Percentiles rank a stretch among this genome's conserved stretches.
Evolutionary conservation across 2,329 filamentous ascomycete genomes (phyloP).

Genomic region (Myriosclerotinia scirpicola): DNA sequence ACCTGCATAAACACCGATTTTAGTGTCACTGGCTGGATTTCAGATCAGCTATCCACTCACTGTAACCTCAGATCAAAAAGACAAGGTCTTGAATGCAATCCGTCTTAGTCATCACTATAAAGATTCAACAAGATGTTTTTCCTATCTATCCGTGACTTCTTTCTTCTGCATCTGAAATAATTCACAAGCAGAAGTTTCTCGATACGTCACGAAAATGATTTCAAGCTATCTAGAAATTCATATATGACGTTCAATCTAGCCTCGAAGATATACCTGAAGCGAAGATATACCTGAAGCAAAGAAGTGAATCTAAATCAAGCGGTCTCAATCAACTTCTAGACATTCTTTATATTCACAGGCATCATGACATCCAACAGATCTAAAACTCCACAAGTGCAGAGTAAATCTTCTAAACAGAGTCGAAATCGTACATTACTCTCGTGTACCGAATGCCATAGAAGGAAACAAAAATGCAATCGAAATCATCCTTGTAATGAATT

Average conservation of each 20-base stretch:
- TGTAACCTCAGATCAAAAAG: not conserved
- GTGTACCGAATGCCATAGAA: conserved; percentile 33
- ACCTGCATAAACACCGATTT: conserved; percentile 19
- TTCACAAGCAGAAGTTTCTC: not conserved
- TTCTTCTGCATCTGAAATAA: not conserved
- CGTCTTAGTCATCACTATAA: not conserved
- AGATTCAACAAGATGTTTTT: not conserved
- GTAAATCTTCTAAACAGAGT: conserved; percentile 19
- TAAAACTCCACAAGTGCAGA: not conserved
- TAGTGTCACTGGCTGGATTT: conserved; percentile 10
- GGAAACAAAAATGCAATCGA: conserved; percentile 35
- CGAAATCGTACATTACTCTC: conserved; percentile 29
- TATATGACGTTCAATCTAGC: not conserved
- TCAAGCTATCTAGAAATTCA: not conserved
- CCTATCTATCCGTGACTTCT: too few species aligned
- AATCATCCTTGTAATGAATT: conserved; percentile 30
- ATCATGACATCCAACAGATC: conserved; percentile 7
- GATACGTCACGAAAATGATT: not conserved
- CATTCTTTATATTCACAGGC: not conserved
- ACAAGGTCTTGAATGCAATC: not conserved
- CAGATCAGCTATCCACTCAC: not conserved
- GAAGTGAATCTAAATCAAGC: not conserved
- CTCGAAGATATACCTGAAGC: not conserved
- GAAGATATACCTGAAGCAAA: not conserved
- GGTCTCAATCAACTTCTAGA: not conserved